phyloP scores from a whole-genome alignment of 2,329 filamentous ascomycete genomes.

The Epichloe coenophiala region DNA sequence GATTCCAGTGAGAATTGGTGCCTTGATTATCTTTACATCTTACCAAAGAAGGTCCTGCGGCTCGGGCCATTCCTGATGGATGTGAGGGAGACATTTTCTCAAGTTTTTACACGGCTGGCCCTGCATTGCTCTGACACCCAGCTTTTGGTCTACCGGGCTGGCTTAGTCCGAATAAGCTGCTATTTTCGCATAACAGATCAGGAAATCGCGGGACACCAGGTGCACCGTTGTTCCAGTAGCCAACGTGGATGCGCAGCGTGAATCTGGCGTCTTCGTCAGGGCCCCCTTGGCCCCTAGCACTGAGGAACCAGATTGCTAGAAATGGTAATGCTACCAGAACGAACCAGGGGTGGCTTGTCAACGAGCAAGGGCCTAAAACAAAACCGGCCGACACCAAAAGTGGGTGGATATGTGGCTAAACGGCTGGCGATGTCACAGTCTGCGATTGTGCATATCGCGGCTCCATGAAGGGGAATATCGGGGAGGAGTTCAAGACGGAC shows the following conservation, averaged over 20 bases:
- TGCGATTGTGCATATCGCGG: not conserved
- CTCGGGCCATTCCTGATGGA: not conserved
- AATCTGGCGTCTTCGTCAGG: not conserved
- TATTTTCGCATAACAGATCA: too few species aligned
- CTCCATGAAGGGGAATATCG: too few species aligned
- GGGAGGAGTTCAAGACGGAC: too few species aligned
- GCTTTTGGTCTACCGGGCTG: too few species aligned
- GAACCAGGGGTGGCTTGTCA: not conserved
- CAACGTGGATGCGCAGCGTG: not conserved
- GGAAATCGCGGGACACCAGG: too few species aligned
- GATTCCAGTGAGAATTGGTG: too few species aligned
- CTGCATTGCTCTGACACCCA: too few species aligned
- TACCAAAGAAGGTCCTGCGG: not conserved
- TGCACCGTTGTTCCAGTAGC: not conserved
- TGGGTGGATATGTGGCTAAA: not conserved
- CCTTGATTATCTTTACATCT: too few species aligned
- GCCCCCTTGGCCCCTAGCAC: not conserved
- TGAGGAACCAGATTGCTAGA: not conserved
- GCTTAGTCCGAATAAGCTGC: too few species aligned
- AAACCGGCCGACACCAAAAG: not conserved
- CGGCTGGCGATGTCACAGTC: slow-evolving; percentile 1
- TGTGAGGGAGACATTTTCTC: not conserved
- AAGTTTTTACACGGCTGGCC: not conserved
- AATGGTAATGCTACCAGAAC: not conserved
- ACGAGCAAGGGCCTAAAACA: not conserved